phyloP scores from a whole-genome alignment of 306 rosid genomes.

The Quercus wislizeni region DNA sequence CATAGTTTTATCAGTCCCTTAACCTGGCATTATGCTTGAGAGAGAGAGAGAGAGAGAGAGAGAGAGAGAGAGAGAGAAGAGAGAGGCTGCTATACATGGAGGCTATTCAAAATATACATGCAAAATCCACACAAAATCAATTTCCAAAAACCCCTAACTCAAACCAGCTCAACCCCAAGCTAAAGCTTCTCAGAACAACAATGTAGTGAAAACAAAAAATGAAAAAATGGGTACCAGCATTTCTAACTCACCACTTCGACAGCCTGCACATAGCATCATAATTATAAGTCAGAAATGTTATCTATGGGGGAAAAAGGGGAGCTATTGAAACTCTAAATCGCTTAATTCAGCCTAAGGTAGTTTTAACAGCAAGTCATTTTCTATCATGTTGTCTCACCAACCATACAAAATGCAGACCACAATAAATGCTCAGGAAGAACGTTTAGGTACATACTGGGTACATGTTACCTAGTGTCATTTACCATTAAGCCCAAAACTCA shows the following conservation, averaged over 20 bases:
- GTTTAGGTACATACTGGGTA: no score
- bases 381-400: no score
- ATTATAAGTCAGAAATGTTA: slow-evolving; percentile 20
- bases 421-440: no score
- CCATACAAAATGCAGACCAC: no score
- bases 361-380: no score
- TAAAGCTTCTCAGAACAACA: slow-evolving; percentile 47
- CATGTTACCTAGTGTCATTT: no score
- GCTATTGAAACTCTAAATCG: no score
- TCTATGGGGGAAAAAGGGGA: no score
- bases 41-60: background rate
- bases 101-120: slow-evolving; percentile 54
- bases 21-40: background rate
- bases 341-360: no score
- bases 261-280: slow-evolving; percentile 61
- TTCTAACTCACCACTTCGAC: slow-evolving; percentile 47
- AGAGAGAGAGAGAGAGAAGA: background rate
- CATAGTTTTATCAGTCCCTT: background rate
- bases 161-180: slow-evolving; percentile 37
- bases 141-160: slow-evolving; percentile 31
- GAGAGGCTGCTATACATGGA: slow-evolving; percentile 46
- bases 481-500: no score
- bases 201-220: slow-evolving; percentile 58
- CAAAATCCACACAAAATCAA: slow-evolving; percentile 41
- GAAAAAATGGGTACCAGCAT: slow-evolving; percentile 61